Base-by-base conservation (phyloP, 2,329 filamentous ascomycete species). In the Penicillium sp. region DNA sequence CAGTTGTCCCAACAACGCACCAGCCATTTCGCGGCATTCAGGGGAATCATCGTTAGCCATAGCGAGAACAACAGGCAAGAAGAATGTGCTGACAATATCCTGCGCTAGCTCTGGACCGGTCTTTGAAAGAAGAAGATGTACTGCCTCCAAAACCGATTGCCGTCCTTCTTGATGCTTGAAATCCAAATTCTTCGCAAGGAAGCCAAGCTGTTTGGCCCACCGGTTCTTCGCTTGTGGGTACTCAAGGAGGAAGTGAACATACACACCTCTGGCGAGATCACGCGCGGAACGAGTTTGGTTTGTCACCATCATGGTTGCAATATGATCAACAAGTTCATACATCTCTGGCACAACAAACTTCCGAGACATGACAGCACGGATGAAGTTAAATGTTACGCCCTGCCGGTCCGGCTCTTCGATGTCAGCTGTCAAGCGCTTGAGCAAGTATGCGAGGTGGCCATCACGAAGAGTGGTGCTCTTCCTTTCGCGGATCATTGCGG, bases 301-400 rank as follows among this genome's bases (percentile, higher is more conserved):
- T 30, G 85, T 95, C 39, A 98, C 84, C 89, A 96, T 96, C 61
- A 95, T 84, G 3, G 78, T 82, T 31, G 87, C 86, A 18, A 94
- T 82, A 54, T 88, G 82, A 60, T 98, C 92, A 47, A 95, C 76
- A 6, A 84, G 82, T 57, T 96, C 90, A 59, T 98, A 98, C 18
- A 98, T 81, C 28, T 84, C 76, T 0, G 89, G 82, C 6, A 93
- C 88, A 54, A 95, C 77, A 29, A 96, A 74, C 59, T 84, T 90
- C 12, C 89, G 79, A 36, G 85, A 83, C 57, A 98, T 77, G 16
- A 96, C 80, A 1, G 87, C 84, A 28, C 89, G 83, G 41, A 98
- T 68, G 64, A 98, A 96, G 56, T 86, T 94, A 69, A 98, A 98
- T 0, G 87, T 92, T 28, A 95, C 79, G 51, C 94, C 89, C 47